Base-by-base conservation (phyloP, 139 green algal species). In the Limnomonas spitsbergensis region DNA sequence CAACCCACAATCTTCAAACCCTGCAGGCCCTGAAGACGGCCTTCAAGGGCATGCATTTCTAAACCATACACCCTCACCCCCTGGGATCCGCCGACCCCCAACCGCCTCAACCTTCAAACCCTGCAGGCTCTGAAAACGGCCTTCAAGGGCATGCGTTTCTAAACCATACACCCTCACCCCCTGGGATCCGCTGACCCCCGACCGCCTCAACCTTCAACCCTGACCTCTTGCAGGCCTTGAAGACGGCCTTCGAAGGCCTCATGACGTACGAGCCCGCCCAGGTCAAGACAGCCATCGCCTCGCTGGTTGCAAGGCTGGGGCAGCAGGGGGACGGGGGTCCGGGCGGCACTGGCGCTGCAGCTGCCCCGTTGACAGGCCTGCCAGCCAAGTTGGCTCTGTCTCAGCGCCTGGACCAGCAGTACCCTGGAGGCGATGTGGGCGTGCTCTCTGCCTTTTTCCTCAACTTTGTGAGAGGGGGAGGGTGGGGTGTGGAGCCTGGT, bases 381-480 rank as follows among this genome's bases (percentile, higher is more conserved):
- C 78, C 31, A 4, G 42, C 81, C 1, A 92, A 91, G 53, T 91
- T 98, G 78, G 40, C 74, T 47, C 88, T 99, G 40, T 86, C 91
- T 36, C 84, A 97, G 77, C 89, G 89, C 1, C 88, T 99, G 66
- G 81, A 97, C 66, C 29, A 84, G 7, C 95, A 99, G 86, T 99
- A 98, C 82, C 95, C 95, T 0, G 81, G 84, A 2, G 87, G 90
- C n/a, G 94, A 98, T 77, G 92, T 99, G 7, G 96, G 96, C 67
- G 88, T 98, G 31, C 80, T 99, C 27, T 89, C 92, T 9, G 82
- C 89, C 2, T 97, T 90, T 89, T 97, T 98, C 84, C 91, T 99
- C 56, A 99, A 99, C 88, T 79, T 92, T 53, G 83, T 97, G 27
- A 78, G 32, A 61, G 47, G 47, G 14, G 20, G 47, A 29, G 20